These are phyloP conservation scores for Dacryopinax spathularia DNA, from an alignment of 768 basidiomycete genomes.

Conservation along the genomic window DNA sequence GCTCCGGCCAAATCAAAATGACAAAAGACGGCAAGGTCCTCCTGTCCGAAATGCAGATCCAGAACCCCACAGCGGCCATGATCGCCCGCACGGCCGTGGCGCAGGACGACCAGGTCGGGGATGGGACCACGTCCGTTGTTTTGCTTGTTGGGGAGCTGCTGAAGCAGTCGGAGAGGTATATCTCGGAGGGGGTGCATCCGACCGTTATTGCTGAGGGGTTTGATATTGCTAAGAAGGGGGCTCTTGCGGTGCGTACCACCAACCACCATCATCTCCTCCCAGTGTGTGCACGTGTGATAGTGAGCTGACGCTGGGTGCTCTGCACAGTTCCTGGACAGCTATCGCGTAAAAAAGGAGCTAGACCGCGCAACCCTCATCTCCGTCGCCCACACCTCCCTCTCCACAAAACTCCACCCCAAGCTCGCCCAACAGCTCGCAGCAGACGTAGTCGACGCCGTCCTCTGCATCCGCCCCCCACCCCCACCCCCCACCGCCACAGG, in stretches of 20 bases:
- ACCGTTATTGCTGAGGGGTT: conserved; percentile 90
- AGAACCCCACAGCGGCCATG: conserved; percentile 97
- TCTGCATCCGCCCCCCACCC: conserved; percentile 60
- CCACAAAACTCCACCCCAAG: conserved; percentile 73
- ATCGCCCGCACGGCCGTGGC: conserved; percentile 96
- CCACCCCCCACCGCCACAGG: conserved; percentile 35
- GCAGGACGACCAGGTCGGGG: conserved; percentile 97
- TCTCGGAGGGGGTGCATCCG: conserved; percentile 95
- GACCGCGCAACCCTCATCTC: conserved; percentile 86
- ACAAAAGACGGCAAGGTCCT: conserved; percentile 99
- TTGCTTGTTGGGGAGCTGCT: conserved; percentile 88
- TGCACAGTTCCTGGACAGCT: conserved; percentile 76
- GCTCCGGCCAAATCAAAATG: conserved; percentile 97
- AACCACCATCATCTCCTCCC: conserved; percentile 10
- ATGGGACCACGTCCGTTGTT: conserved; percentile 95
- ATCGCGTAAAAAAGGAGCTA: conserved; percentile 61
- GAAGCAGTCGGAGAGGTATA: conserved; percentile 96
- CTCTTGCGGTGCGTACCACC: conserved; percentile 49
- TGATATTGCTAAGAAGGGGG: conserved; percentile 95
- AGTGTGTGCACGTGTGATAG: conserved; percentile 7
- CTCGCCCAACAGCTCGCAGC: conserved; percentile 80
- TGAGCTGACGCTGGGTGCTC: conserved; percentile 17
- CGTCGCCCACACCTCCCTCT: conserved; percentile 87
- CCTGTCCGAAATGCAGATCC: conserved; percentile 97
- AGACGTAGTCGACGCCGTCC: conserved; percentile 89